These are phyloP conservation scores for Camellia japonica DNA, from an alignment of 148 eudicot genomes.

Conservation along the genomic window DNA sequence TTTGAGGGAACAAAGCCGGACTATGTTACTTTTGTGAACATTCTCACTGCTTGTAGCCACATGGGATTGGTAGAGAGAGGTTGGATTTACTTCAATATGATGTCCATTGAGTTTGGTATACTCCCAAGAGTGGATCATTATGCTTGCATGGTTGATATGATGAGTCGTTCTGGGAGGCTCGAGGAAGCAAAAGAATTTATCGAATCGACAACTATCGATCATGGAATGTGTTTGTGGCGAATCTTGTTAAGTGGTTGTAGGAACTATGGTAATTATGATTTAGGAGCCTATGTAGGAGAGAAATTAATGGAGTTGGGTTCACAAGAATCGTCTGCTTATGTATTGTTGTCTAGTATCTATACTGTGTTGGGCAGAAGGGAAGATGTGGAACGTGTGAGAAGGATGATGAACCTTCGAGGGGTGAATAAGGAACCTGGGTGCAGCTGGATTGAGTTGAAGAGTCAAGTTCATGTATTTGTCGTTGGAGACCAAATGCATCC, in stretches of 20 bases:
- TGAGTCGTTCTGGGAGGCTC: conserved; percentile 62
- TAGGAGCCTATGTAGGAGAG: conserved; percentile 76
- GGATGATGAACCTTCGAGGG: conserved; percentile 53
- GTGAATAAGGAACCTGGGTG: conserved; percentile 67
- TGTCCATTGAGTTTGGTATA: conserved; percentile 39
- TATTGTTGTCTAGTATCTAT: conserved; percentile 54
- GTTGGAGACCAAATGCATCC: conserved; percentile 66
- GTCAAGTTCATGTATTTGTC: conserved; percentile 55
- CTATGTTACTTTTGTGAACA: conserved; percentile 55
- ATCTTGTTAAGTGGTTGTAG: conserved; percentile 55
- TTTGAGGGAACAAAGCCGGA: conserved; percentile 48
- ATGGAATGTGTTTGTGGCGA: conserved; percentile 60
- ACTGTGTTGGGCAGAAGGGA: conserved; percentile 42
- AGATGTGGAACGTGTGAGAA: conserved; percentile 52
- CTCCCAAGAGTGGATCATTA: conserved; percentile 54
- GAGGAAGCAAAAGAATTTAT: conserved; percentile 57
- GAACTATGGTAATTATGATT: conserved; percentile 45
- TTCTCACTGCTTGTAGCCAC: conserved; percentile 66
- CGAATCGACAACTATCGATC: conserved; percentile 45
- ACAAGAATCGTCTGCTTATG: conserved; percentile 63
- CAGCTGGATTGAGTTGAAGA: conserved; percentile 69
- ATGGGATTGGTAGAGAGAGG: conserved; percentile 58
- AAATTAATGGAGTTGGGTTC: conserved; percentile 59
- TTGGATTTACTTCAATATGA: conserved; percentile 42
- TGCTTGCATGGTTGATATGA: conserved; percentile 63